Evolutionary conservation across 2,329 filamentous ascomycete genomes (phyloP), one percentile per base, ranked within the genome.

Genomic region (Helminthosporium solani): DNA sequence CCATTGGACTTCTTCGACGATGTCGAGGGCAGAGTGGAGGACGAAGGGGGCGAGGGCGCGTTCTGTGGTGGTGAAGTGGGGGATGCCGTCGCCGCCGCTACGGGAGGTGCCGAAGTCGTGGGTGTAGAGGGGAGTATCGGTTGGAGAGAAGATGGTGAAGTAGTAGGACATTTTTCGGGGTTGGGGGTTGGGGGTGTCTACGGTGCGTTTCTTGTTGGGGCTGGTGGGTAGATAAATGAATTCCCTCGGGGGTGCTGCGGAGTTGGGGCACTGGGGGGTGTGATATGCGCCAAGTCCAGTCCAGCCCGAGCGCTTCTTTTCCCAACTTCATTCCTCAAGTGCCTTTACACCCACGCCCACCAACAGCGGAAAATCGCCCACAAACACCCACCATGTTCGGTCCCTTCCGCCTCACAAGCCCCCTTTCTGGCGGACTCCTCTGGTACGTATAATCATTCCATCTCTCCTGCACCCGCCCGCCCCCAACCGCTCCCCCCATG

Each of bases 151-250:
- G 60, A 99, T 96, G 67, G 88, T 88, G 75, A 99, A 97, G 78
- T 96, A 96, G 80, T 97, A 99, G 50, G 91, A 96, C 94, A 97
- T 97, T 31, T 31, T 31, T n/a, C n/a, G n/a, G n/a, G n/a, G n/a
- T n/a, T n/a, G n/a, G n/a, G n/a, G n/a, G n/a, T n/a, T n/a, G n/a
- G n/a, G n/a, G n/a, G n/a, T n/a, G n/a, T n/a, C n/a, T n/a, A n/a
- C n/a, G n/a, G n/a, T n/a, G n/a, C n/a, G n/a, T n/a, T n/a, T n/a
- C n/a, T n/a, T n/a, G n/a, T n/a, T n/a, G n/a, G n/a, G n/a, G n/a
- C n/a, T n/a, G n/a, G n/a, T n/a, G n/a, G n/a, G 14, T 15, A 42
- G 15, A 34, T 28, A 33, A n/a, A 39, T 39, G 23, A 35, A 39
- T 15, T 40, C 23, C 28, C 33, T 44, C 52, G 52, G 52, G 47